Evolutionary conservation across 2,329 filamentous ascomycete species (phyloP).

Genomic region (Drechslera avenae): DNA sequence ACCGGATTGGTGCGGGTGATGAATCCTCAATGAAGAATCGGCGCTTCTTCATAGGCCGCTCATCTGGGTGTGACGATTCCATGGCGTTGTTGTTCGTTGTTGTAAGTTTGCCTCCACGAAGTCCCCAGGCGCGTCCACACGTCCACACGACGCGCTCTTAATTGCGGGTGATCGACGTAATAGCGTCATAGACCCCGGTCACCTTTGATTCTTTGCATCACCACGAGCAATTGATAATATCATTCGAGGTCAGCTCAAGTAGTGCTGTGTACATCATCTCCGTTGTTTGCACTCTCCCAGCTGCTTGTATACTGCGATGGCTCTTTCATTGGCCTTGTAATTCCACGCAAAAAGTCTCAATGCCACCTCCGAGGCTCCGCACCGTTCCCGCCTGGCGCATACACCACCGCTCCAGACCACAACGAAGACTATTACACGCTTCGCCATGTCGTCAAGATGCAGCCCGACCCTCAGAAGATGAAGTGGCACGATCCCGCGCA

Average conservation of each 20-base stretch:
- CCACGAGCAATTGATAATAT: neutral
- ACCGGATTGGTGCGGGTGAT: constrained; percentile 30
- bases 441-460: constrained; percentile 28
- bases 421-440: constrained; percentile 29
- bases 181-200: constrained; percentile 36
- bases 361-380: constrained; percentile 30
- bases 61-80: constrained; percentile 53
- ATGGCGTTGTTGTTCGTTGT: constrained; percentile 27
- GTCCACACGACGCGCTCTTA: constrained; percentile 37
- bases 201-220: constrained; percentile 18
- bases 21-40: constrained; percentile 65
- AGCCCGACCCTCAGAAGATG: constrained; percentile 46
- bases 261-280: neutral
- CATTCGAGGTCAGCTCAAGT: neutral
- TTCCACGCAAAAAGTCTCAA: constrained; percentile 25
- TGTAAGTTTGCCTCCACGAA: constrained; percentile 9
- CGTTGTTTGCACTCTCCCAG: neutral
- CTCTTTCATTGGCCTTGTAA: constrained; percentile 2
- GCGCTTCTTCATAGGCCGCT: constrained; percentile 64
- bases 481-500: constrained; percentile 59
- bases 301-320: constrained; percentile 10
- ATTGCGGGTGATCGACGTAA: constrained; percentile 27
- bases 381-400: constrained; percentile 27
- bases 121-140: constrained; percentile 37
- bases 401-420: constrained; percentile 5